Conservation (phyloP, 2,329 filamentous ascomycete genomes). For the Cytospora piceae region DNA sequence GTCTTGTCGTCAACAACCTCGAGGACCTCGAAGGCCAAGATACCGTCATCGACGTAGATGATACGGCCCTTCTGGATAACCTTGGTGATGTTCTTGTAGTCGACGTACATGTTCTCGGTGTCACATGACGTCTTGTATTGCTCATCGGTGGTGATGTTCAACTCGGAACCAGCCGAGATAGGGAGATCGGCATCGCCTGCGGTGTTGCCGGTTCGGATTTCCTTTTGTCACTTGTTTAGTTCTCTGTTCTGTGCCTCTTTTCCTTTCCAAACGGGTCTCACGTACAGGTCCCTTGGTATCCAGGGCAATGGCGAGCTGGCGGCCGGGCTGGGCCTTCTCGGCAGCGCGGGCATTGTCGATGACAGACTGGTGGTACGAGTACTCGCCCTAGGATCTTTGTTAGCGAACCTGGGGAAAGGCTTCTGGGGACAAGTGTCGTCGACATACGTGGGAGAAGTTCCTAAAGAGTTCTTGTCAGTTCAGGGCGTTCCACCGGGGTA, state of each 20-base stretch:
- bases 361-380: conserved; percentile 96
- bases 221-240: conserved; percentile 22
- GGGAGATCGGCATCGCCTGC: conserved; percentile 73
- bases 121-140: conserved; percentile 83
- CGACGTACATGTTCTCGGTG: conserved; percentile 96
- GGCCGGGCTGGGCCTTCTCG: conserved; percentile 75
- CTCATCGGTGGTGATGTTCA: conserved; percentile 98
- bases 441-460: conserved; percentile 32
- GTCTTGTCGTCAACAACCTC: conserved; percentile 88
- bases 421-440: conserved; percentile 5
- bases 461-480: conserved; percentile 19
- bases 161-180: conserved; percentile 77
- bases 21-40: conserved; percentile 93
- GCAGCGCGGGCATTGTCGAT: conserved; percentile 94
- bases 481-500: not conserved
- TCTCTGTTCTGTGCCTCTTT: not conserved
- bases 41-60: conserved; percentile 98
- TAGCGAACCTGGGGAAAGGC: not conserved
- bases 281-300: conserved; percentile 65
- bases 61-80: conserved; percentile 88
- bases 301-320: conserved; percentile 93
- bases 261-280: not conserved
- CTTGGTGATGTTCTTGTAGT: conserved; percentile 99
- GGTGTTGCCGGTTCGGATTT: conserved; percentile 61
- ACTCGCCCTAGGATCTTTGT: conserved; percentile 60